These are phyloP conservation scores for Kernera saxatilis DNA, from an alignment of 345 rosid genomes.

Conservation along the genomic window DNA sequence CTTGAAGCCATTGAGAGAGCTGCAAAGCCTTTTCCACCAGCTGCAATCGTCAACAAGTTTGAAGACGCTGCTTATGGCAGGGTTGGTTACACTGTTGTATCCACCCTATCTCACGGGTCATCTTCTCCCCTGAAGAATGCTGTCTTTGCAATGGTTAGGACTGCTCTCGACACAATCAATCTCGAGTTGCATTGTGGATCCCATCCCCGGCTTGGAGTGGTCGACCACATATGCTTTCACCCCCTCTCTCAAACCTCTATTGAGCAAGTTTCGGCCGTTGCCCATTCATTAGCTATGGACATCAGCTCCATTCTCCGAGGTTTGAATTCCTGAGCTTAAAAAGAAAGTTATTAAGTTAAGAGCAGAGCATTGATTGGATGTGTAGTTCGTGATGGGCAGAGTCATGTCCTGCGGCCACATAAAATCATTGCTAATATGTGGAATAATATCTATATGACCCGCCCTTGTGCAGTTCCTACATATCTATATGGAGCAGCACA, in stretches of 20 bases:
- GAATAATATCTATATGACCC: not conserved
- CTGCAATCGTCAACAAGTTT: constrained; percentile 72
- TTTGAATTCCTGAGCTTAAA: not conserved
- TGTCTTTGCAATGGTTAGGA: constrained; percentile 72
- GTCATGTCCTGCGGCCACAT: too few species aligned
- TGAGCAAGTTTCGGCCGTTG: constrained; percentile 57
- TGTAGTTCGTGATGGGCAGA: not conserved
- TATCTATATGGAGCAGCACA: constrained; percentile 76
- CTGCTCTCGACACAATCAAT: constrained; percentile 60
- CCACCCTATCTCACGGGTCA: constrained; percentile 38
- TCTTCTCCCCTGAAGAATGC: constrained; percentile 44
- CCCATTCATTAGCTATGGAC: constrained; percentile 61
- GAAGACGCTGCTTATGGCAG: constrained; percentile 70
- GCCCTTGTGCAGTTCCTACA: constrained; percentile 59
- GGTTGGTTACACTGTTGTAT: constrained; percentile 79
- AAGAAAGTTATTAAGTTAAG: not conserved
- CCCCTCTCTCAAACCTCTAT: constrained; percentile 55
- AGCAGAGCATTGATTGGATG: not conserved
- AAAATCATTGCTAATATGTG: not conserved
- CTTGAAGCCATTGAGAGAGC: constrained; percentile 65
- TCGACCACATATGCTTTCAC: constrained; percentile 92
- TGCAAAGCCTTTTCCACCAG: constrained; percentile 55
- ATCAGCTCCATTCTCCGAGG: constrained; percentile 72
- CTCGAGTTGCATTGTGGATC: constrained; percentile 66
- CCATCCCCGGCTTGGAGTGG: constrained; percentile 92